Evolutionary conservation across 306 rosid genomes (phyloP).

Genomic region (Fagus sylvatica): DNA sequence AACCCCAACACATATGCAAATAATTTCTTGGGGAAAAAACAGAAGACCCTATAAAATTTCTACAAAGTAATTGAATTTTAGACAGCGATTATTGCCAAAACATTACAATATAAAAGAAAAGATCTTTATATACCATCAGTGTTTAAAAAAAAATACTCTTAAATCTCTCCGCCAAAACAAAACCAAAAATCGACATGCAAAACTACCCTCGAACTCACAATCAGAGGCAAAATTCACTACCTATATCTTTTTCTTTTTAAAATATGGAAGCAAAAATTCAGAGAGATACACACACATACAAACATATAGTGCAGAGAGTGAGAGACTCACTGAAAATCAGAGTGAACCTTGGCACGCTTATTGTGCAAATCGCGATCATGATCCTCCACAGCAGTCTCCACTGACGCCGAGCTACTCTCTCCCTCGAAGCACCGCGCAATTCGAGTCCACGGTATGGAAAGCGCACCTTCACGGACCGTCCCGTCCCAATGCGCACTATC

Average conservation of each 20-base stretch:
- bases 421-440: conserved; percentile 44
- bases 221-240: neutral
- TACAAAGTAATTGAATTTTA: neutral
- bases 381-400: conserved; percentile 29
- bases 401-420: conserved; percentile 60
- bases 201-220: neutral
- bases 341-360: conserved; percentile 82
- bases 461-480: conserved; percentile 25
- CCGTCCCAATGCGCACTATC: conserved; percentile 34
- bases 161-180: neutral
- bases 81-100: neutral
- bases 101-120: neutral
- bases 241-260: neutral
- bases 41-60: too few species aligned
- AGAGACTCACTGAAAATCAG: conserved; percentile 60
- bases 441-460: conserved; percentile 32
- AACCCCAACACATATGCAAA: neutral
- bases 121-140: neutral
- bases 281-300: neutral
- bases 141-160: neutral
- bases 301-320: neutral
- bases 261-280: neutral
- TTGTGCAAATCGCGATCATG: conserved; percentile 59
- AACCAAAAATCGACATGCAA: neutral
- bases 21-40: too few species aligned